Conservation (phyloP, 225 moss, liverwort and hornwort genomes). For the Physcomitrium patens region DNA sequence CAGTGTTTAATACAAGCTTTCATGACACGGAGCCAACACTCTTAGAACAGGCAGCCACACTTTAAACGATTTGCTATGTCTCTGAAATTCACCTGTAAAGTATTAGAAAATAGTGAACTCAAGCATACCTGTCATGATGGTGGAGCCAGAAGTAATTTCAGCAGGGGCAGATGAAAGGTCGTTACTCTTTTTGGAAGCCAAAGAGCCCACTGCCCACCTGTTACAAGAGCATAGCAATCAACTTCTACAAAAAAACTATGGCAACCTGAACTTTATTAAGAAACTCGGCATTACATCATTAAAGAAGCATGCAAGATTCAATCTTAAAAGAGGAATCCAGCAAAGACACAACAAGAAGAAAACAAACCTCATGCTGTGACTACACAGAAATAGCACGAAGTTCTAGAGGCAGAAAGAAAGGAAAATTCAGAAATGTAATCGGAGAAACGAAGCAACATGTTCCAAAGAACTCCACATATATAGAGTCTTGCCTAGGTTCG, state of each 20-base stretch:
- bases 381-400: neutral
- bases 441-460: neutral
- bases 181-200: slow-evolving; percentile 59
- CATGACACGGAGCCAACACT: neutral
- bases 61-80: neutral
- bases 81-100: no score
- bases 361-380: neutral
- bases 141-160: slow-evolving; percentile 46
- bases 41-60: slow-evolving; percentile 16
- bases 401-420: neutral
- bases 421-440: neutral
- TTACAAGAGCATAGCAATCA: neutral
- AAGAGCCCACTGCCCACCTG: slow-evolving; percentile 91
- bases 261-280: neutral
- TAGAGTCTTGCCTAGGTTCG: neutral
- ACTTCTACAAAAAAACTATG: neutral
- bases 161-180: slow-evolving; percentile 50
- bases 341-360: neutral
- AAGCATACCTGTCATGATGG: slow-evolving; percentile 41
- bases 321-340: neutral
- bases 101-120: neutral
- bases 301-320: neutral
- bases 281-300: neutral
- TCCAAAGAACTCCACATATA: neutral
- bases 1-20: neutral